phyloP scores from a whole-genome alignment of 768 basidiomycete genomes.

The Mycena capillaripes region DNA sequence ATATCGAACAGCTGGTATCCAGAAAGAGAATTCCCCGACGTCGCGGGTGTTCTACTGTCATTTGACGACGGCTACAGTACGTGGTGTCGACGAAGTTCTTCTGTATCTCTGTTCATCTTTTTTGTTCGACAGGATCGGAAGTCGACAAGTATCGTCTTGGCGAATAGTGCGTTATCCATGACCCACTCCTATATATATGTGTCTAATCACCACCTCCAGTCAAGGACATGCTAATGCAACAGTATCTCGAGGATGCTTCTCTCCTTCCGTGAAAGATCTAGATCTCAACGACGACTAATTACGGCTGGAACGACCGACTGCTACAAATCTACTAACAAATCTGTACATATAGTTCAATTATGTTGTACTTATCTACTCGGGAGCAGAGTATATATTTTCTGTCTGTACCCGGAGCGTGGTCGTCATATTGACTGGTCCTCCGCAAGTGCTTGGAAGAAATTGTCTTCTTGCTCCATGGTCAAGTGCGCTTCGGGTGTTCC shows the following conservation, averaged over 20 bases:
- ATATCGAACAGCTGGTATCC: slow-evolving; percentile 52
- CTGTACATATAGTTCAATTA: slow-evolving; percentile 32
- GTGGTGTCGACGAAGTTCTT: slow-evolving; percentile 33
- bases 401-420: too few species aligned
- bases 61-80: slow-evolving; percentile 76
- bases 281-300: neutral
- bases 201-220: slow-evolving; percentile 45
- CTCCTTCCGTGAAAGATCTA: slow-evolving; percentile 43
- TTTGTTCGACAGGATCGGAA: slow-evolving; percentile 62
- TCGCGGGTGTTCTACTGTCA: slow-evolving; percentile 74
- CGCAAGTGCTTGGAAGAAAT: slow-evolving; percentile 17
- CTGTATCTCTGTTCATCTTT: slow-evolving; percentile 10
- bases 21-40: slow-evolving; percentile 57
- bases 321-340: slow-evolving; percentile 10
- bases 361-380: slow-evolving; percentile 25
- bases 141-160: slow-evolving; percentile 67
- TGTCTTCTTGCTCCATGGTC: slow-evolving; percentile 21
- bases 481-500: neutral
- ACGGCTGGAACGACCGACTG: neutral
- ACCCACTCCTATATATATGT: neutral
- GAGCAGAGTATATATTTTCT: neutral
- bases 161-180: slow-evolving; percentile 51
- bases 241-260: slow-evolving; percentile 56
- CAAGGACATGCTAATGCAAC: slow-evolving; percentile 62
- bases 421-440: neutral